Evolutionary conservation across 371 early-diverging fungal species (phyloP).

Genomic region (Rhizopus arrhizus): DNA sequence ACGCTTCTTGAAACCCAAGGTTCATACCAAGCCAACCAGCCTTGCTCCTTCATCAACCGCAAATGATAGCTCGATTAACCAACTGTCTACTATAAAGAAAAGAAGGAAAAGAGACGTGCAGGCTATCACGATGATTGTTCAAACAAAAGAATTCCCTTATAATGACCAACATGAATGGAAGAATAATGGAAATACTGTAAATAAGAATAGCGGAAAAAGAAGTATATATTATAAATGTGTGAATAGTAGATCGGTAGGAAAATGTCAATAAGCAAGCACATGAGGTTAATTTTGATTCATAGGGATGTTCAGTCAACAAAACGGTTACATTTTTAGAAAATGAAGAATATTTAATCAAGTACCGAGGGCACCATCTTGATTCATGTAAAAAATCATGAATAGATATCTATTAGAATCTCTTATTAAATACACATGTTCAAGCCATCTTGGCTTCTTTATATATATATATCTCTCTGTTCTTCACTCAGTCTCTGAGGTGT

Average conservation of each 20-base stretch:
- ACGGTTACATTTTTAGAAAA: slow-evolving; percentile 52
- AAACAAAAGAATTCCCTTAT: slow-evolving; percentile 49
- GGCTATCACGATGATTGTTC: slow-evolving; percentile 54
- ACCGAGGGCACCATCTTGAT: slow-evolving; percentile 50
- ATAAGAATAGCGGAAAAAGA: slow-evolving; percentile 53
- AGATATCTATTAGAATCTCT: too few relatives aligned
- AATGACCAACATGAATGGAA: slow-evolving; percentile 53
- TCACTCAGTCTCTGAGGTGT: too few relatives aligned
- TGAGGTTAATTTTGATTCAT: background rate
- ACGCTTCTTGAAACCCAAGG: too few relatives aligned
- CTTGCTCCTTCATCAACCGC: background rate
- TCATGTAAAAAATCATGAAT: background rate
- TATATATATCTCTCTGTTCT: too few relatives aligned
- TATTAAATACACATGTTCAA: too few relatives aligned
- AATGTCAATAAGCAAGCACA: background rate
- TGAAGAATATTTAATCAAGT: slow-evolving; percentile 52
- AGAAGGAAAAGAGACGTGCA: slow-evolving; percentile 57
- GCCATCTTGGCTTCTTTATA: too few relatives aligned
- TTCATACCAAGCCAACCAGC: background rate
- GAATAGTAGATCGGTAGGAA: slow-evolving; percentile 31
- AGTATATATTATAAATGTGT: slow-evolving; percentile 57
- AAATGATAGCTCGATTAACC: background rate
- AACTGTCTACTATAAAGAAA: slow-evolving; percentile 25
- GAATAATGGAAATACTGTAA: slow-evolving; percentile 59
- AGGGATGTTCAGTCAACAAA: slow-evolving; percentile 48